These are phyloP conservation scores for Dryas octopetala DNA, from an alignment of 306 rosid species.

Conservation along the genomic window DNA sequence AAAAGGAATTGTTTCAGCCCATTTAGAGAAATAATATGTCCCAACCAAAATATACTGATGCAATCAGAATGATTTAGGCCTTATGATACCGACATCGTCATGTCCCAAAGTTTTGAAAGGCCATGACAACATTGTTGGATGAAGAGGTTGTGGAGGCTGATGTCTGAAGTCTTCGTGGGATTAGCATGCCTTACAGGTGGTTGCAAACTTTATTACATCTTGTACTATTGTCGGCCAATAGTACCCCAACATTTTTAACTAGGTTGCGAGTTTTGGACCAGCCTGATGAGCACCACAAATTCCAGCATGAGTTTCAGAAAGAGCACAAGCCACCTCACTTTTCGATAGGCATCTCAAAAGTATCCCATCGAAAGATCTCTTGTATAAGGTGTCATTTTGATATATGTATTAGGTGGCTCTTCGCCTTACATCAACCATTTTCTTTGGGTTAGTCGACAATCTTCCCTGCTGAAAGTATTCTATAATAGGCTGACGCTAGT, in stretches of 20 bases:
- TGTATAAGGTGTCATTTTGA: not conserved
- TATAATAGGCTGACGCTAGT: too few species aligned
- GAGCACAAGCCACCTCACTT: not conserved
- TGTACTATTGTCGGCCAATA: not conserved
- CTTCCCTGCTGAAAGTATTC: too few species aligned
- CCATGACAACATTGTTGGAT: not conserved
- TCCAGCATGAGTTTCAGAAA: not conserved
- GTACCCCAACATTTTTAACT: not conserved
- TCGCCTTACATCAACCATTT: not conserved
- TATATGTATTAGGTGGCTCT: not conserved
- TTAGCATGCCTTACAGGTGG: not conserved
- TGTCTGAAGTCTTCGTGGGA: not conserved
- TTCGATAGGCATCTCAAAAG: not conserved
- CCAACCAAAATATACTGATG: not conserved
- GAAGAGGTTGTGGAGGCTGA: too few species aligned
- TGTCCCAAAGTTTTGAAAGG: not conserved
- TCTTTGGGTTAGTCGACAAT: not conserved
- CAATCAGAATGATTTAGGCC: not conserved
- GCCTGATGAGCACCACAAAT: not conserved
- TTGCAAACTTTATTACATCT: too few species aligned
- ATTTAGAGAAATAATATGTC: not conserved
- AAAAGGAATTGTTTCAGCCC: not conserved
- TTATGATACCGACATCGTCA: not conserved
- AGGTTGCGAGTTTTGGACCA: not conserved
- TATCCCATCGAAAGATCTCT: not conserved